Evolutionary conservation across 495 filamentous ascomycete species (phyloP), one percentile per base, ranked within the genome.

Genomic region (Aspergillus campestris): DNA sequence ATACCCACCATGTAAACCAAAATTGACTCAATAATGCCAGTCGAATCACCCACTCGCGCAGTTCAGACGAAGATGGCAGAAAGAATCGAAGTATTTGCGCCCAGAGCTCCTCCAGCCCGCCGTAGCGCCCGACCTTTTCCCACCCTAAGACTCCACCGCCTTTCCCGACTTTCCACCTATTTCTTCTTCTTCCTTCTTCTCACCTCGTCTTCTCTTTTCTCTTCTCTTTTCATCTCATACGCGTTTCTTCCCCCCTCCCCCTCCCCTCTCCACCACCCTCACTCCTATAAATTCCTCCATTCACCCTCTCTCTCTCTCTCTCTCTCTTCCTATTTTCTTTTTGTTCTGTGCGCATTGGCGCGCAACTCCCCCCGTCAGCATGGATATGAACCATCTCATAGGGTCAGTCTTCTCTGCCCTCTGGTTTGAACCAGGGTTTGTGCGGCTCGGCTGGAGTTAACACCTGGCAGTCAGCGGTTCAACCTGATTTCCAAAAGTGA

Each of bases 401-500:
- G 70, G 70, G 70, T 74, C 57, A 70, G 70, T 70, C 48, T 44
- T 54, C 44, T 56, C 51, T 52, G 57, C 49, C 49, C 48, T 43
- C 50, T 56, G 56, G 55, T 55, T 51, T 60, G 55, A 63, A 53
- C 51, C 51, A 58, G 57, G 62, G 61, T 61, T 62, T 65, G 53
- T 70, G 61, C 56, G 58, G 59, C 60, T 65, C 49, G 59, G 55
- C 59, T 60, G 59, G 59, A 66, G 62, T 62, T 72, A 69, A 74
- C 69, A 67, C 56, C 56, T 62, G 52, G 61, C 62, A 72, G 70
- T 64, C 69, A 70, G 62, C 64, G 69, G 51, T 72, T 74, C 60
- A 69, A 73, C 63, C 60, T 99, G 65, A 89, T 99, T 67, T 97
- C 94, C 13, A 94, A 87, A 69, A 94, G 90, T 65, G 89, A 96